These are phyloP conservation scores for Penicillium sclerotigenum DNA, from an alignment of 2,329 filamentous ascomycete genomes.

Conservation along the genomic window DNA sequence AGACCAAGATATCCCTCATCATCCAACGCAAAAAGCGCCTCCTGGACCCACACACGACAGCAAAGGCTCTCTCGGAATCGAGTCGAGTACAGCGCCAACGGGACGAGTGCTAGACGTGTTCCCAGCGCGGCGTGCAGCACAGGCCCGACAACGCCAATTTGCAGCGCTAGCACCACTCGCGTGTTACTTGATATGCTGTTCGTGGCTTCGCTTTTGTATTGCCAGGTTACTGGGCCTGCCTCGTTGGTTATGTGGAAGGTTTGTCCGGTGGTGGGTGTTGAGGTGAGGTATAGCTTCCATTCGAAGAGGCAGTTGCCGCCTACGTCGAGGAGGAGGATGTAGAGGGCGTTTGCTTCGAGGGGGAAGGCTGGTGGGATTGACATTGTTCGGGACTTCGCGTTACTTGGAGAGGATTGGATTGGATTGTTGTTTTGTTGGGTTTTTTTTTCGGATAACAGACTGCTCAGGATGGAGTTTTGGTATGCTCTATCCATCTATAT, in stretches of 20 bases:
- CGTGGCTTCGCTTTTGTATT: constrained; percentile 12
- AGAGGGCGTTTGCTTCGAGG: constrained; percentile 20
- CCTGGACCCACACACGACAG: constrained; percentile 26
- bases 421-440: neutral
- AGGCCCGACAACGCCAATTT: constrained; percentile 20
- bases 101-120: constrained; percentile 16
- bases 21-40: constrained; percentile 25
- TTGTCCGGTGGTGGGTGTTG: constrained; percentile 6
- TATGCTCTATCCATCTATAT: neutral
- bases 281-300: constrained; percentile 26
- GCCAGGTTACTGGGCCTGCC: constrained; percentile 10
- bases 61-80: constrained; percentile 18
- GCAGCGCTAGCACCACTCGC: constrained; percentile 19
- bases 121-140: constrained; percentile 16
- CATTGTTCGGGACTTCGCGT: neutral
- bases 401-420: neutral
- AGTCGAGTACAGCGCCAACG: constrained; percentile 16
- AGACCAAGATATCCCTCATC: constrained; percentile 24
- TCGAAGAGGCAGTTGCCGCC: constrained; percentile 19
- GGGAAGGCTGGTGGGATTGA: neutral
- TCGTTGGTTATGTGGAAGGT: constrained; percentile 22
- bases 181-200: constrained; percentile 3
- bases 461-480: neutral
- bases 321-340: constrained; percentile 23
- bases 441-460: neutral